These are phyloP conservation scores for Colletotrichum sp. DNA, from an alignment of 2,329 filamentous ascomycete genomes.

Conservation along the genomic window DNA sequence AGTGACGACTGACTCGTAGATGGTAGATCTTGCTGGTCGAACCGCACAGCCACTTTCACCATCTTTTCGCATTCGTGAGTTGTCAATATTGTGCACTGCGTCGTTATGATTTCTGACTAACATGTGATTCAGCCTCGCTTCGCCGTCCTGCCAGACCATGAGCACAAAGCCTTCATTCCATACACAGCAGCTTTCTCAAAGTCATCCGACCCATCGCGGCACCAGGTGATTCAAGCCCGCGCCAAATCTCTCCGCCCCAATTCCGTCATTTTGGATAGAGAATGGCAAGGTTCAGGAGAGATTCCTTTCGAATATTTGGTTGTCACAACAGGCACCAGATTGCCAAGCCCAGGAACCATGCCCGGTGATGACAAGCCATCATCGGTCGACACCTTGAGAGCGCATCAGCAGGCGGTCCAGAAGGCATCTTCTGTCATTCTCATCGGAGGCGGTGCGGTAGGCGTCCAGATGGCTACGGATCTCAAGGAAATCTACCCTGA, in stretches of 20 bases:
- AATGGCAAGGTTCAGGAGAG: slow-evolving; percentile 1
- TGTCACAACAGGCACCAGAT: background rate
- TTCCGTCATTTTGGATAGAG: background rate
- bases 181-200: slow-evolving; percentile 32
- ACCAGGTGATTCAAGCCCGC: slow-evolving; percentile 3
- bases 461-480: slow-evolving; percentile 54
- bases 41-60: slow-evolving; percentile 11
- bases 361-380: background rate
- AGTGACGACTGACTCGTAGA: background rate
- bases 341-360: background rate
- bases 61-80: slow-evolving; percentile 6
- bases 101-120: background rate
- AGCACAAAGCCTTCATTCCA: slow-evolving; percentile 52
- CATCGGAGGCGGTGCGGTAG: slow-evolving; percentile 53
- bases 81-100: fast-evolving
- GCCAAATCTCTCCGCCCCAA: background rate
- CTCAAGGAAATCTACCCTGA: slow-evolving; percentile 49
- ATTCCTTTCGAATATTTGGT: background rate
- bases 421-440: slow-evolving; percentile 30
- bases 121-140: slow-evolving; percentile 44
- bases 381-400: slow-evolving; percentile 33
- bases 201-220: background rate
- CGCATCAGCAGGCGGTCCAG: slow-evolving; percentile 30
- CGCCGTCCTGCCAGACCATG: slow-evolving; percentile 43
- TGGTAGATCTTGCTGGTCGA: slow-evolving; percentile 3